Evolutionary conservation across 75 land plant genomes (phyloP), one percentile per base, ranked within the genome.

Genomic region (Gnetum montanum): DNA sequence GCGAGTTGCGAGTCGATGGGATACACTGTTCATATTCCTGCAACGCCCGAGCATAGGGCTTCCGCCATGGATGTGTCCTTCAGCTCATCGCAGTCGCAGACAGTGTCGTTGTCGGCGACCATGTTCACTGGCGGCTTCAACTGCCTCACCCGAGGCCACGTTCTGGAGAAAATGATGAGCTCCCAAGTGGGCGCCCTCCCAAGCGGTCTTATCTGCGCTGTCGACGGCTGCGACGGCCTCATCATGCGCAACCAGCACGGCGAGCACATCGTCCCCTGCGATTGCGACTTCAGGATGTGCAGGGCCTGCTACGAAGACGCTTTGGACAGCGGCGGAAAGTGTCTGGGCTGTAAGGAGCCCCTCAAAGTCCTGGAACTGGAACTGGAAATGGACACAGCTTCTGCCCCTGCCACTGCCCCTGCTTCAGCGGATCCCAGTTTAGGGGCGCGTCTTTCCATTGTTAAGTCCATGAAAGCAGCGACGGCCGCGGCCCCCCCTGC

Each of bases 341-440:
- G 97, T 54, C 85, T 82, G 8, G 94, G 97, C 0, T 89, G 98
- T 67, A 93, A 93, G 45, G 96, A 93, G 46, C 63, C 65, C 7
- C 85, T 74, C 50, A 77, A 53, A 43, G 56, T 47, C 2, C 60
- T 33, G 12, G 53, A 49, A 16, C 73, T 63, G 28, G 75, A 54
- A 12, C n/a, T 15, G 29, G 5, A 26, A 6, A 12, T 25, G 25
- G 69, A 61, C 35, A 72, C 59, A n/a, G 68, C 72, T 36, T 81
- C 80, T 48, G n/a, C n/a, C n/a, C 75, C 70, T 3, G 60, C 54
- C 34, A 69, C 87, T 6, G 37, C 80, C 63, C 89, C 87, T 22
- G 66, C 96, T 2, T 62, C 76, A 70, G 70, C 59, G 3, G 69
- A 68, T 6, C 16, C 64, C 25, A 74, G 56, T 55, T 24, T 61